A percentile compares a stretch with the other conserved stretches of the same genome.
phyloP scores from a whole-genome alignment of 1,284 basidiomycete species.

The Papiliotrema nemorosa region DNA sequence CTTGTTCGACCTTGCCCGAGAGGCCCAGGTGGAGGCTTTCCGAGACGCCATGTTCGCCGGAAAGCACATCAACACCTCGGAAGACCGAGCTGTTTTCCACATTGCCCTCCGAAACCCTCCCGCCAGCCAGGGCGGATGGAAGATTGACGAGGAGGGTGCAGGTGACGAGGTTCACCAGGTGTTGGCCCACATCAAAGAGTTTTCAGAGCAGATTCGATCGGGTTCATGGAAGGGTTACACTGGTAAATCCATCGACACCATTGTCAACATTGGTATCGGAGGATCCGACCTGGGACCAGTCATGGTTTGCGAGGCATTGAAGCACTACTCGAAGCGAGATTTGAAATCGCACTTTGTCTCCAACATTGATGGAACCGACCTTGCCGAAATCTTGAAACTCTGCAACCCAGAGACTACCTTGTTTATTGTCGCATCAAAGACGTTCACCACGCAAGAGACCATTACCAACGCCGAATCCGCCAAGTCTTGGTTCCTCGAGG shows the following conservation, averaged over 20 bases:
- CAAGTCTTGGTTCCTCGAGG: constrained; percentile 86
- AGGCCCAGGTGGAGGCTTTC: constrained; percentile 79
- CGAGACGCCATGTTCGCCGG: constrained; percentile 93
- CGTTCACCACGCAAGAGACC: constrained; percentile 98
- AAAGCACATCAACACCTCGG: constrained; percentile 96
- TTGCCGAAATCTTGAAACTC: constrained; percentile 78
- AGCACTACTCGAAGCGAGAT: constrained; percentile 86
- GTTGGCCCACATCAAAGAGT: constrained; percentile 85
- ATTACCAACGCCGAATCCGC: constrained; percentile 97
- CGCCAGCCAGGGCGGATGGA: constrained; percentile 54
- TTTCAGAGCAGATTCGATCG: constrained; percentile 77
- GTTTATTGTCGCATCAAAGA: constrained; percentile 97
- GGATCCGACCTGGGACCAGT: constrained; percentile 97
- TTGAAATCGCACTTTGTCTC: constrained; percentile 86
- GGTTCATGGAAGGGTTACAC: constrained; percentile 96
- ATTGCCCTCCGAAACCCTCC: constrained; percentile 82
- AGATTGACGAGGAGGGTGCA: constrained; percentile 74
- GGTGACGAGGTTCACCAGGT: constrained; percentile 74
- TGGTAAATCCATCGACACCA: constrained; percentile 86
- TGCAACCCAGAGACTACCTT: constrained; percentile 91
- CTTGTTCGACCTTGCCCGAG: constrained; percentile 75
- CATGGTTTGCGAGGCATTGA: constrained; percentile 98
- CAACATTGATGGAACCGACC: constrained; percentile 97
- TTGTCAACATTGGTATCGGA: constrained; percentile 99
- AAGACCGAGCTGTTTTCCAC: constrained; percentile 93